phyloP scores from a whole-genome alignment of 2,329 filamentous ascomycete species.

The Bimuria novae-zelandiae region DNA sequence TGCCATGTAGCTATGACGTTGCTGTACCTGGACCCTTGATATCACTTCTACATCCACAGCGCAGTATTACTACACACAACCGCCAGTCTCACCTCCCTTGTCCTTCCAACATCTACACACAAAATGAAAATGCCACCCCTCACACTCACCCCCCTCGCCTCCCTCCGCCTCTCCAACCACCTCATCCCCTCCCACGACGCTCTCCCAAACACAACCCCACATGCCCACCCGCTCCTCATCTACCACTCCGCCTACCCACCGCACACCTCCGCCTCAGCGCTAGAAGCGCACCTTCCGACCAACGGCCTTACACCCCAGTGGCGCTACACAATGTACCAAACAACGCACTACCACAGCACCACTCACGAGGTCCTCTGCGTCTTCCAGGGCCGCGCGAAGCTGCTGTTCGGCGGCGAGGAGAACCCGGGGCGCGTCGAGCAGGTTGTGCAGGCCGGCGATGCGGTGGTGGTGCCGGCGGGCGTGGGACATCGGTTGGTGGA shows the following conservation, averaged over 20 bases:
- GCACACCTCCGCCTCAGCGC: constrained; percentile 50
- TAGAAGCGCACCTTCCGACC: constrained; percentile 61
- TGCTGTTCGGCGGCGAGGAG: constrained; percentile 69
- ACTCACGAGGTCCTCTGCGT: constrained; percentile 69
- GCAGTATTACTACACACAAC: too few species aligned
- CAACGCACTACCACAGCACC: constrained; percentile 69
- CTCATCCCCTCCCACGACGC: constrained; percentile 61
- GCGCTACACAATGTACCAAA: constrained; percentile 69
- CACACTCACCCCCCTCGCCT: constrained; percentile 51
- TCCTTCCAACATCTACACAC: too few species aligned
- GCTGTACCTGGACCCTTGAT: background rate
- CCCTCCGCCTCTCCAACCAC: constrained; percentile 62
- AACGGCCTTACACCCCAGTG: constrained; percentile 64
- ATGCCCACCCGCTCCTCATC: constrained; percentile 66
- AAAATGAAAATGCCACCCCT: constrained; percentile 18
- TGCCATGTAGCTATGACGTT: constrained; percentile 4
- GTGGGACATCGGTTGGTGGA: constrained; percentile 66
- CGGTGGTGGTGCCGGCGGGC: constrained; percentile 67
- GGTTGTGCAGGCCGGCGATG: constrained; percentile 62
- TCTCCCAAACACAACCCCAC: constrained; percentile 68
- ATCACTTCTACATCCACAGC: background rate
- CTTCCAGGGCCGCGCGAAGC: constrained; percentile 59
- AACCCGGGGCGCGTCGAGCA: constrained; percentile 58
- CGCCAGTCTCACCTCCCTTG: too few species aligned
- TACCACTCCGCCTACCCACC: constrained; percentile 64